Evolutionary conservation across 257 asterid genomes (phyloP).

Genomic region (Solanum corneliomulleri): DNA sequence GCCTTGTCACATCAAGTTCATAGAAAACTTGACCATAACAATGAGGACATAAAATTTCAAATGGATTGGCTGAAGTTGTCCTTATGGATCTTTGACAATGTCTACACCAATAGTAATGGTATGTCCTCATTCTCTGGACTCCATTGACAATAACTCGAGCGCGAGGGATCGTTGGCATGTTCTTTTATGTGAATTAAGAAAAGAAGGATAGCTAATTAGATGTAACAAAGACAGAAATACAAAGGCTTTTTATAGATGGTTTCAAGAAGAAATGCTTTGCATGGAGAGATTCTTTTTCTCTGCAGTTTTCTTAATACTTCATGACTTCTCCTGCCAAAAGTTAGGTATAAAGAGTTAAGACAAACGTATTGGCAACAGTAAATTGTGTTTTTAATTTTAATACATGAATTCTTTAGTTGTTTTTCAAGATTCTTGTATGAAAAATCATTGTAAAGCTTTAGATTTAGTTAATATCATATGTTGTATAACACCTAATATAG

Average conservation of each 20-base stretch:
- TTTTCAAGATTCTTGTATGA: background rate
- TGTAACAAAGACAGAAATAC: background rate
- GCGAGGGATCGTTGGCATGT: conserved; percentile 31
- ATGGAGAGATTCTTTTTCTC: conserved; percentile 1
- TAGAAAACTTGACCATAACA: conserved; percentile 43
- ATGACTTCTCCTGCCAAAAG: conserved; percentile 21
- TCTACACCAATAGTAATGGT: conserved; percentile 84
- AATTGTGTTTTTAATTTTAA: background rate
- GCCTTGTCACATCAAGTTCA: conserved; percentile 59
- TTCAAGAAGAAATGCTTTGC: conserved; percentile 7
- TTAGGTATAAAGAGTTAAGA: conserved; percentile 36
- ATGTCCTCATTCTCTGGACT: conserved; percentile 48
- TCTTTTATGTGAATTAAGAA: background rate
- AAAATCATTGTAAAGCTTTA: background rate
- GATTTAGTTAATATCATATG: background rate
- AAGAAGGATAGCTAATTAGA: background rate
- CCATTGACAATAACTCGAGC: conserved; percentile 46
- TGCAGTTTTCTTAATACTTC: conserved; percentile 4
- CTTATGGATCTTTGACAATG: conserved; percentile 58
- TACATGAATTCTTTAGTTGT: background rate
- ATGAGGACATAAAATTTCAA: conserved; percentile 53
- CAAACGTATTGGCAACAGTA: background rate
- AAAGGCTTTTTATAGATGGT: conserved; percentile 7
- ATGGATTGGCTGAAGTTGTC: conserved; percentile 57
- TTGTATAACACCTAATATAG: no score